Evolutionary conservation across 1,139 yeast species (phyloP), one percentile per base, ranked within the genome.

Genomic region (Suhomyces coccinellae): DNA sequence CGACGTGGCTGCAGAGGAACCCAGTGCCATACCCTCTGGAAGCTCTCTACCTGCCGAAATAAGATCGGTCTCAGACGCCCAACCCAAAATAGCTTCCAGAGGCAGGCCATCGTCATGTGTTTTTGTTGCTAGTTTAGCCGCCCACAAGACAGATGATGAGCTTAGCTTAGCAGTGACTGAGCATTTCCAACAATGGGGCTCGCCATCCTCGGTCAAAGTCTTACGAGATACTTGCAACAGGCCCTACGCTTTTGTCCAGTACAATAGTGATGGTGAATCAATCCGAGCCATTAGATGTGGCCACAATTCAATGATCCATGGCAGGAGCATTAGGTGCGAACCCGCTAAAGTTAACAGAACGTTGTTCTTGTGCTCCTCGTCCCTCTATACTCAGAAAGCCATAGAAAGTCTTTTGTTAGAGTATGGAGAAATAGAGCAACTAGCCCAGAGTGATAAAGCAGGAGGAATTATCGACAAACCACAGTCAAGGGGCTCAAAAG

Each of bases 241-340:
- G 35, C 98, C 98, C 0, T 91, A 91, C 63, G 97, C 97, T 0
- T 91, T 91, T 73, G 97, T 90, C 36, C 97, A 91, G 65, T 89
- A 86, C 61, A 71, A 81, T 12, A 81, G 71, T 45, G 95, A 86
- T 50, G 70, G 68, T 6, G 95, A 87, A 52, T 91, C 96, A 9
- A 73, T 75, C 45, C 61, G 53, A 4, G 98, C 97, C 1, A 76
- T 90, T 43, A 65, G 64, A 34, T 71, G 75, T 44, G 96, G 89
- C 9, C 93, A 87, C 54, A 83, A 85, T 43, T 74, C 88, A 5
- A 61, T 71, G 6, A 67, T 91, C 43, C 82, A 87, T 59, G 95
- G 90, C 11, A 76, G 97, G 58, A 73, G 80, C 9, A 80, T 91
- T 45, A 77, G 97, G 47, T 88, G 96, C 66, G 97, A 91, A 63